Conservation (phyloP, 2,329 filamentous ascomycete genomes). For the Exophiala sideris region DNA sequence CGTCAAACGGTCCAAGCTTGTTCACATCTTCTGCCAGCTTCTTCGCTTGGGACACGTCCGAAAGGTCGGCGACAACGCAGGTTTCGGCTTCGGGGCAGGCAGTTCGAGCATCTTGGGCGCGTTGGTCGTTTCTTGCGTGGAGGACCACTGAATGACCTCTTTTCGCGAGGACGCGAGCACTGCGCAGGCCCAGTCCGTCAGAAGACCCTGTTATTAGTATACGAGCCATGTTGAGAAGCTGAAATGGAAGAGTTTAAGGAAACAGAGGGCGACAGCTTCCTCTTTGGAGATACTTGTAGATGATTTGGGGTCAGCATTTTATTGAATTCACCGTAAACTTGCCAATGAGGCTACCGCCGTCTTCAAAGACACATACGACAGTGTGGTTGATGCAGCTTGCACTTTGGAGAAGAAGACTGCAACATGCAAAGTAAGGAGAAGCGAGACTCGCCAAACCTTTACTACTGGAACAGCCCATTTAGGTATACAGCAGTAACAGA, state of each 20-base stretch:
- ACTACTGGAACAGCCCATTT: no score
- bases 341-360: no score
- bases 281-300: no score
- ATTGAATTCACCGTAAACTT: no score
- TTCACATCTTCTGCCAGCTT: slow-evolving; percentile 52
- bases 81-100: slow-evolving; percentile 51
- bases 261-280: not conserved
- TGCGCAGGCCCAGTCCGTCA: slow-evolving; percentile 54
- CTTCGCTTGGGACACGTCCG: slow-evolving; percentile 51
- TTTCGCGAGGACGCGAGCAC: slow-evolving; percentile 49
- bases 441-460: no score
- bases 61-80: slow-evolving; percentile 54
- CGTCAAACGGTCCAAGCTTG: slow-evolving; percentile 50
- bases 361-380: no score
- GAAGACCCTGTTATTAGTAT: slow-evolving; percentile 57
- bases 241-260: not conserved
- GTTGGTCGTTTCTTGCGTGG: slow-evolving; percentile 55
- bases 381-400: no score
- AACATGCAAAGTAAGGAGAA: no score
- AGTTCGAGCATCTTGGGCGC: slow-evolving; percentile 48
- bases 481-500: no score
- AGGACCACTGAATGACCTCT: slow-evolving; percentile 55
- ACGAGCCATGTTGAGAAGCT: slow-evolving; percentile 37
- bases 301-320: no score
- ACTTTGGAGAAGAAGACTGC: no score